These are phyloP conservation scores for Clonostachys sp. DNA, from an alignment of 2,329 filamentous ascomycete genomes.

Conservation along the genomic window DNA sequence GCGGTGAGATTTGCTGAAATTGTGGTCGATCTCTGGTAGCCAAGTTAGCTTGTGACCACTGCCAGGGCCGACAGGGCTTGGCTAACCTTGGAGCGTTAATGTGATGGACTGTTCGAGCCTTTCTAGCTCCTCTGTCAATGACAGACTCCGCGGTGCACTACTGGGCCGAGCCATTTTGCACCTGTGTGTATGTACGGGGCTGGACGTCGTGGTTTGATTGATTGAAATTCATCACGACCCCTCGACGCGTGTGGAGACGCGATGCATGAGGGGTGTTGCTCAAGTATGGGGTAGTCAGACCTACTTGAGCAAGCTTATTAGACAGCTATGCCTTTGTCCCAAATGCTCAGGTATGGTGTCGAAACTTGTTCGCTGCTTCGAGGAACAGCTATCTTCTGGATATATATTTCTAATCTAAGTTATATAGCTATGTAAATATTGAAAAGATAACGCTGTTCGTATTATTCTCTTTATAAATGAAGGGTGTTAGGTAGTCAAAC, in stretches of 20 bases:
- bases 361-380: too few species aligned
- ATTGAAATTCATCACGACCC: not conserved
- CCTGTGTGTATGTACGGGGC: not conserved
- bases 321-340: too few species aligned
- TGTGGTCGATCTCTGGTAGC: conserved; percentile 85
- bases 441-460: too few species aligned
- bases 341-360: too few species aligned
- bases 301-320: too few species aligned
- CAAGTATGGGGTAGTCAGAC: not conserved
- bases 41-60: not conserved
- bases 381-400: too few species aligned
- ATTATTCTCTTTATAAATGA: too few species aligned
- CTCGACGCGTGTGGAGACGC: conserved; percentile 17
- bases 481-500: too few species aligned
- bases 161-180: conserved; percentile 43
- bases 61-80: conserved; percentile 1
- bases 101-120: conserved; percentile 96
- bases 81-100: conserved; percentile 79
- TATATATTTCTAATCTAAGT: too few species aligned
- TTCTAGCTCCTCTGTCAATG: conserved; percentile 91
- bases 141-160: conserved; percentile 53
- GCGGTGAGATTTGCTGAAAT: conserved; percentile 93
- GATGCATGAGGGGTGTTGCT: conserved; percentile 20
- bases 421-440: too few species aligned
- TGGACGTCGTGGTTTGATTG: conserved; percentile 21